These are phyloP conservation scores for Mantamonas sphyraenae DNA, from an alignment of 78 protist genomes.

Conservation along the genomic window DNA sequence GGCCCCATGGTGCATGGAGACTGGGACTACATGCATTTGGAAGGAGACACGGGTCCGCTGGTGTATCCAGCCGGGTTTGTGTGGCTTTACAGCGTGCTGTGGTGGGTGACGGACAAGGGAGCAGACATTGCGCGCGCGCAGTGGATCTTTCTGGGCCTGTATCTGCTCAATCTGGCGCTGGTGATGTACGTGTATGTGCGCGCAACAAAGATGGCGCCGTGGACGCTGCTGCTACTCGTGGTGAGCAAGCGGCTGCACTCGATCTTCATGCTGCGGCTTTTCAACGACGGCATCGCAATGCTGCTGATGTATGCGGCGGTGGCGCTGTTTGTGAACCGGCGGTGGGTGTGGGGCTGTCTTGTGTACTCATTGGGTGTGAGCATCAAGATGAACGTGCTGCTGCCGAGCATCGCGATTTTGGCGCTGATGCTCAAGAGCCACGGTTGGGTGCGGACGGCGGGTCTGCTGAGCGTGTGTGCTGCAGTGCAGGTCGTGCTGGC, in stretches of 20 bases:
- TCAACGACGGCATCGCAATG: constrained; percentile 82
- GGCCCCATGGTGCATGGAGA: no score
- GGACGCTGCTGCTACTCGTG: constrained; percentile 28
- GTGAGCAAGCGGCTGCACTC: constrained; percentile 72
- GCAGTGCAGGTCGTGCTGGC: constrained; percentile 53
- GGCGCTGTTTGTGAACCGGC: neutral
- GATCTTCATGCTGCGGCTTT: constrained; percentile 76
- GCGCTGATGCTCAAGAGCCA: constrained; percentile 31
- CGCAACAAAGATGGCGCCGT: constrained; percentile 39
- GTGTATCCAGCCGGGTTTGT: constrained; percentile 69
- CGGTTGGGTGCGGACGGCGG: constrained; percentile 46
- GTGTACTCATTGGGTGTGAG: constrained; percentile 20
- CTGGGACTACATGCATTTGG: constrained; percentile 5
- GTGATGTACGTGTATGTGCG: constrained; percentile 30
- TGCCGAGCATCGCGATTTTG: constrained; percentile 65
- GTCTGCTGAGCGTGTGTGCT: constrained; percentile 34
- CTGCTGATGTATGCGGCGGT: constrained; percentile 46
- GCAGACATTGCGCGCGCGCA: constrained; percentile 46
- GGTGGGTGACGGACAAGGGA: constrained; percentile 44
- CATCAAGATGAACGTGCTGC: constrained; percentile 82
- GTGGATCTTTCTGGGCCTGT: constrained; percentile 32
- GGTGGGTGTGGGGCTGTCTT: constrained; percentile 58
- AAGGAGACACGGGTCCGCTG: constrained; percentile 50
- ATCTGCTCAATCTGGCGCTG: constrained; percentile 1
- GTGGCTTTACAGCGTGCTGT: constrained; percentile 23